A percentile compares a stretch with the other conserved stretches of the same genome.
Evolutionary conservation across 176 grass and related monocot genomes (phyloP).

Genomic region (Guadua angustifolia): DNA sequence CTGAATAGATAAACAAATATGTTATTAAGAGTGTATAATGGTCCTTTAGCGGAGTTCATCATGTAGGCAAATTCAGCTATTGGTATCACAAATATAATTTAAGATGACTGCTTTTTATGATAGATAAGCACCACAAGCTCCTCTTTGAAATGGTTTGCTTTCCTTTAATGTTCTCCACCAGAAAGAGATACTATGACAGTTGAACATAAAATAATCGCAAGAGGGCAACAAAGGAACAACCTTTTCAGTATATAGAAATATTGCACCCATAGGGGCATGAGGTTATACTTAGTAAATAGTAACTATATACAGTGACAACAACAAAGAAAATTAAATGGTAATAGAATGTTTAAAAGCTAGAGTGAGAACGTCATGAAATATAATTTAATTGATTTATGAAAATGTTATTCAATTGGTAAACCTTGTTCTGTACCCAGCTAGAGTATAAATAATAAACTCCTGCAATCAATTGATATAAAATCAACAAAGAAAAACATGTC

Average conservation of each 20-base stretch:
- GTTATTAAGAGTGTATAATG: no score
- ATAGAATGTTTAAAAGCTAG: neutral
- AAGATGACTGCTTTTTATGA: no score
- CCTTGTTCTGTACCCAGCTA: neutral
- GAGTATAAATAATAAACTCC: constrained; percentile 7
- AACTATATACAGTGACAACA: neutral
- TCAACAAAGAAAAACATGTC: neutral
- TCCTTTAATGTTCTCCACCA: no score
- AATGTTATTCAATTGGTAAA: neutral
- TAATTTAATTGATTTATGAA: neutral
- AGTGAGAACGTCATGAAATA: neutral
- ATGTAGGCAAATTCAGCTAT: no score
- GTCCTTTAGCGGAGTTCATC: no score
- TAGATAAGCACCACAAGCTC: no score
- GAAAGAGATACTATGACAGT: no score
- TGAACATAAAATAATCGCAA: neutral
- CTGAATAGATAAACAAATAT: no score
- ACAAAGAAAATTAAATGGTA: neutral
- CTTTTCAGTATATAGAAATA: neutral
- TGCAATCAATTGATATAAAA: constrained; percentile 15
- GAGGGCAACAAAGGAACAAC: neutral
- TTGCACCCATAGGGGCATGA: neutral
- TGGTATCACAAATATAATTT: no score
- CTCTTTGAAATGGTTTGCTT: no score
- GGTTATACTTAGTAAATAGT: neutral